These are phyloP conservation scores for Acacia crassicarpa DNA, from an alignment of 306 rosid genomes.

Conservation along the genomic window DNA sequence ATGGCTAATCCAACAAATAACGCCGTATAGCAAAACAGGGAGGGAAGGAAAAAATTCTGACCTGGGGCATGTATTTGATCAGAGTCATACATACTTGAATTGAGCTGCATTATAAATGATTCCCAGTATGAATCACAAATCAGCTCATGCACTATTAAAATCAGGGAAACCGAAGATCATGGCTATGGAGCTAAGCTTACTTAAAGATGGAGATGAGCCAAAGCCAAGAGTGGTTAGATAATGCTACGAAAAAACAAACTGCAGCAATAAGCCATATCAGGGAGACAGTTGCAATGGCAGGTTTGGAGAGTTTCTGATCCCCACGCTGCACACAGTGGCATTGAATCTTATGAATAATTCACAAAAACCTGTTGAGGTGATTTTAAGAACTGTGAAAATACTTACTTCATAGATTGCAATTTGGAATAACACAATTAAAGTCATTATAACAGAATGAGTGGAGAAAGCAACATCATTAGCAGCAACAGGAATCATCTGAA, in stretches of 20 bases:
- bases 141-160: background rate
- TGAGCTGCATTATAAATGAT: slow-evolving; percentile 51
- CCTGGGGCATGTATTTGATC: slow-evolving; percentile 92
- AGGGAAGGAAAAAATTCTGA: slow-evolving; percentile 12
- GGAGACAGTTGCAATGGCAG: slow-evolving; percentile 27
- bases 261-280: slow-evolving; percentile 30
- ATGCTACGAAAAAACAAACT: slow-evolving; percentile 45
- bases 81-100: slow-evolving; percentile 75
- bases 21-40: background rate
- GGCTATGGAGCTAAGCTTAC: slow-evolving; percentile 11
- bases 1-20: background rate
- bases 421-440: slow-evolving; percentile 25
- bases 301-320: slow-evolving; percentile 31
- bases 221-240: slow-evolving; percentile 44
- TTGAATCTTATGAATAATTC: background rate
- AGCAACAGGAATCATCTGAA: slow-evolving; percentile 92
- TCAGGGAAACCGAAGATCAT: background rate
- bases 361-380: background rate
- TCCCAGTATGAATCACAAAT: background rate
- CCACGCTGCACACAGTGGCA: slow-evolving; percentile 36
- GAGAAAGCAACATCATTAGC: slow-evolving; percentile 78
- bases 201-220: slow-evolving; percentile 53
- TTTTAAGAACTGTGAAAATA: background rate
- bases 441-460: slow-evolving; percentile 30
- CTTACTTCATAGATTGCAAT: slow-evolving; percentile 42